phyloP scores from a whole-genome alignment of 352 stramenopile species.

The Halophytophthora batemanensis region DNA sequence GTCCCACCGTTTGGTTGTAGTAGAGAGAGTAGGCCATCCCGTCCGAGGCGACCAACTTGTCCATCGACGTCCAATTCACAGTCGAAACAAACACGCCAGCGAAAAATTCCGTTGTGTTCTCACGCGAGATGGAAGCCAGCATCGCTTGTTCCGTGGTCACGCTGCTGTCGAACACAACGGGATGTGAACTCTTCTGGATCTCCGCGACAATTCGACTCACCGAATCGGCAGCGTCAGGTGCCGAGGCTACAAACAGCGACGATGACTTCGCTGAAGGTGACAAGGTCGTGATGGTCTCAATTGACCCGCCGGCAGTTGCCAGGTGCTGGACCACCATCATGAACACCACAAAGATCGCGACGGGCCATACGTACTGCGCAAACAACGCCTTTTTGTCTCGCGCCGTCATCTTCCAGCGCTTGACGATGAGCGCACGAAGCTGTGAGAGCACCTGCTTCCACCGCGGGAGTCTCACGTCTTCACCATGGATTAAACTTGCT shows the following conservation, averaged over 20 bases:
- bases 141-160: slow-evolving; percentile 30
- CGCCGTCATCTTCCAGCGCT: slow-evolving; percentile 48
- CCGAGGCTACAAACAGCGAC: slow-evolving; percentile 45
- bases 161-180: slow-evolving; percentile 29
- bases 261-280: slow-evolving; percentile 28
- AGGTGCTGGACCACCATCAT: slow-evolving; percentile 45
- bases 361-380: slow-evolving; percentile 69
- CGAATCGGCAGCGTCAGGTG: slow-evolving; percentile 13
- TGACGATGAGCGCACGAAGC: slow-evolving; percentile 46
- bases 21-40: slow-evolving; percentile 45
- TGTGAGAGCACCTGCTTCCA: slow-evolving; percentile 39
- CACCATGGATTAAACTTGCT: neutral
- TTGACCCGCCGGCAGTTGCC: slow-evolving; percentile 20
- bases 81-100: slow-evolving; percentile 51
- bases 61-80: slow-evolving; percentile 23
- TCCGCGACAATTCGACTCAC: slow-evolving; percentile 32
- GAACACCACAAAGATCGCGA: slow-evolving; percentile 57
- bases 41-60: slow-evolving; percentile 4
- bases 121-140: slow-evolving; percentile 34
- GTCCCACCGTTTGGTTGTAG: slow-evolving; percentile 67
- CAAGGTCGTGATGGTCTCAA: slow-evolving; percentile 54
- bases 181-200: slow-evolving; percentile 17
- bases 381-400: slow-evolving; percentile 63
- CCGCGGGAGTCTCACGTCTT: slow-evolving; percentile 16
- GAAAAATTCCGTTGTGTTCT: slow-evolving; percentile 51